A percentile compares a stretch with the other conserved stretches of the same genome.
These are phyloP conservation scores for Hordeum pubiflorum DNA, from an alignment of 202 grass and related monocot species.

Conservation along the genomic window DNA sequence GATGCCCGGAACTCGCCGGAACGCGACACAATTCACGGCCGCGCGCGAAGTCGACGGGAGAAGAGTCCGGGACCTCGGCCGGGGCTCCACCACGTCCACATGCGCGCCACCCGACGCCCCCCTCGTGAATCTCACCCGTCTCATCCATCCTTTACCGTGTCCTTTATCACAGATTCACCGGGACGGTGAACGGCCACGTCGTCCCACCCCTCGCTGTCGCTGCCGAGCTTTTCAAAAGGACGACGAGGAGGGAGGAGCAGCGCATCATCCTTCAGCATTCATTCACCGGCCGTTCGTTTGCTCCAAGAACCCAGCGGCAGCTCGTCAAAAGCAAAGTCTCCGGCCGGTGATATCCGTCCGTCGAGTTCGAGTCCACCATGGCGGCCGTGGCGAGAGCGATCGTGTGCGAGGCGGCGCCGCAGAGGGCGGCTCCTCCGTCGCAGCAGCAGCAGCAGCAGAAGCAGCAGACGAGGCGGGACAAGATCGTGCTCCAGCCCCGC, in stretches of 20 bases:
- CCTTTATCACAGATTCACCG: constrained; percentile 18
- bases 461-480: constrained; percentile 27
- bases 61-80: neutral
- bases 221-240: constrained; percentile 12
- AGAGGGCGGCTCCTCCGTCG: constrained; percentile 16
- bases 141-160: too few species aligned
- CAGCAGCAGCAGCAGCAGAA: neutral
- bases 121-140: too few species aligned
- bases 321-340: constrained; percentile 11
- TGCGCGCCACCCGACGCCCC: too few species aligned
- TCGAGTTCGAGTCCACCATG: neutral
- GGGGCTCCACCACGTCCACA: too few species aligned
- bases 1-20: constrained; percentile 27
- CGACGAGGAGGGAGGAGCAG: neutral
- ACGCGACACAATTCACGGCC: constrained; percentile 22
- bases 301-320: constrained; percentile 4
- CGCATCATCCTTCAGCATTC: neutral
- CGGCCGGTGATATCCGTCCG: neutral
- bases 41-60: neutral
- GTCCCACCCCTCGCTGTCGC: constrained; percentile 26
- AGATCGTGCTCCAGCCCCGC: constrained; percentile 83
- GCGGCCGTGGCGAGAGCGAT: constrained; percentile 40
- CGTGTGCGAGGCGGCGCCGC: constrained; percentile 52
- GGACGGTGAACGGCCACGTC: constrained; percentile 29
- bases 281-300: too few species aligned